Evolutionary conservation across 2,329 filamentous ascomycete genomes (phyloP).

Genomic region (Talaromyces sp.): DNA sequence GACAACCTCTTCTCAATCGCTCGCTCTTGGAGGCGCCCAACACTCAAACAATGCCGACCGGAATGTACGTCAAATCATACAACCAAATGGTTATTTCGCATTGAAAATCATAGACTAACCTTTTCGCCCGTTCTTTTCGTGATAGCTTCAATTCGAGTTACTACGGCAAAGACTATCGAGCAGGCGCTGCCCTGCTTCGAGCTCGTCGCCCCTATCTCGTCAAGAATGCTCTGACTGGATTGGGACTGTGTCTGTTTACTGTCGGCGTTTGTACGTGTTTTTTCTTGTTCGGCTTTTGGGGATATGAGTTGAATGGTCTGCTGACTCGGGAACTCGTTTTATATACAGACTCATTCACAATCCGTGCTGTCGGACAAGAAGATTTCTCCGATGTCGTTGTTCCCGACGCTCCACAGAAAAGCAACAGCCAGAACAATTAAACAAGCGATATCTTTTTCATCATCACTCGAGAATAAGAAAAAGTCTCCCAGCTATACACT

Average conservation of each 20-base stretch:
- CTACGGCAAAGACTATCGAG: constrained; percentile 83
- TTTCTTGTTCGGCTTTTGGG: background rate
- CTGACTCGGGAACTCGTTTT: background rate
- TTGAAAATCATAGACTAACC: background rate
- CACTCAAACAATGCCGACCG: constrained; percentile 18
- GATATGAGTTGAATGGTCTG: background rate
- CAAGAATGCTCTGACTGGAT: constrained; percentile 79
- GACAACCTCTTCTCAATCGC: background rate
- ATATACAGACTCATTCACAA: constrained; percentile 61
- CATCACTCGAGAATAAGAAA: background rate
- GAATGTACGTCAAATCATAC: constrained; percentile 17
- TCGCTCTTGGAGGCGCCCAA: background rate
- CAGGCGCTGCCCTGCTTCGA: constrained; percentile 83
- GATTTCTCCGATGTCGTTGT: constrained; percentile 95
- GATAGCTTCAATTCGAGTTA: constrained; percentile 70
- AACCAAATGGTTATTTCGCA: background rate
- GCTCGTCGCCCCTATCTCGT: constrained; percentile 87
- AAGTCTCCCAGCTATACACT: background rate
- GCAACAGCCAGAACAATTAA: constrained; percentile 12
- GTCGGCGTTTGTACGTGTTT: constrained; percentile 76
- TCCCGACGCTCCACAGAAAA: constrained; percentile 61
- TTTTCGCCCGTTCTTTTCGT: background rate
- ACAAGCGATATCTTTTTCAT: background rate
- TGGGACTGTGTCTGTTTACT: constrained; percentile 70
- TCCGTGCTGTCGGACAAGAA: constrained; percentile 87